Evolutionary conservation across 768 basidiomycete species (phyloP), one percentile per base, ranked within the genome.

Genomic region (Suillus placidus): DNA sequence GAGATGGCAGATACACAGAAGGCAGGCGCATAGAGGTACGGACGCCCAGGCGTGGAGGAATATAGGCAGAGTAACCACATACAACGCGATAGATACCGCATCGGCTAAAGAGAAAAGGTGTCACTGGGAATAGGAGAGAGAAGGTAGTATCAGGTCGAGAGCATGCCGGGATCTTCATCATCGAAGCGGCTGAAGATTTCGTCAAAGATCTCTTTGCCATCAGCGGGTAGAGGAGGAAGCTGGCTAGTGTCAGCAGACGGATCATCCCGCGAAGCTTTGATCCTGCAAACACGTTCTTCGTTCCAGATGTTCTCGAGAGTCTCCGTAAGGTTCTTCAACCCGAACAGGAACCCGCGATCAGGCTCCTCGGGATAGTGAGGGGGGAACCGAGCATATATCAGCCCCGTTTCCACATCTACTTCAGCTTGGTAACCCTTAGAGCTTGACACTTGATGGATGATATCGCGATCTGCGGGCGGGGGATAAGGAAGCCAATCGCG

Each of bases 311-410:
- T 84, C 75, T 92, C 91, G 70, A 99, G 78, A 40, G 91, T 82
- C 69, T 85, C 84, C 13, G 91, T 84, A 37, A 99, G 78, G 73
- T 84, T 94, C 81, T 89, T 90, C 76, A 99, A 77, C 4, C 97
- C 97, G 73, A 92, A 93, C 37, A 98, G 78, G 78, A 99, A 99
- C 7, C 97, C 97, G 60, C 94, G 88, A 78, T 99, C 97, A 26
- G 97, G 93, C 74, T 91, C 85, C 51, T 91, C 88, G 1, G 91
- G 89, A 68, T 93, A 92, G 74, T 94, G 95, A 1, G 97, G 97
- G 4, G 95, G 96, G 78, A 97, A 99, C 54, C 95, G 87, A 37
- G 97, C 97, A 72, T 93, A 92, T 16, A 97, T 83, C 52, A 93
- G 78, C 4, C 96, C 95, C 3, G 88, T 93, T 69, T 87, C 87